Evolutionary conservation across 768 basidiomycete genomes (phyloP).

Genomic region (Suillus decipiens): DNA sequence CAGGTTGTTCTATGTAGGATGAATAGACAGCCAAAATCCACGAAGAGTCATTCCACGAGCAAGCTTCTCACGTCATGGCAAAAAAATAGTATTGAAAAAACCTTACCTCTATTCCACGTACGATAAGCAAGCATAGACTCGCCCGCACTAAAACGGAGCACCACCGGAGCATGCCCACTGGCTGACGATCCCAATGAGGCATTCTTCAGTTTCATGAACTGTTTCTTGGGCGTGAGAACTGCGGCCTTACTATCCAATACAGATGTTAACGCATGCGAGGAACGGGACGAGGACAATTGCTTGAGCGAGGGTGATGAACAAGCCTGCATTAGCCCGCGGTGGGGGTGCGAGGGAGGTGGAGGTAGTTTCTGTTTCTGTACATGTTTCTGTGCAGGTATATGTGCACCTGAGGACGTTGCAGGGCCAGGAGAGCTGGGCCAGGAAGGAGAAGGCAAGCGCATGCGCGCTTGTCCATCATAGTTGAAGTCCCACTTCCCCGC

Average conservation of each 20-base stretch:
- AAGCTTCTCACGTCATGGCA: neutral
- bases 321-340: neutral
- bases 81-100: neutral
- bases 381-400: neutral
- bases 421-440: slow-evolving; percentile 4
- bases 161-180: neutral
- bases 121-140: neutral
- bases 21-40: neutral
- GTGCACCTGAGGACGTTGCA: slow-evolving; percentile 1
- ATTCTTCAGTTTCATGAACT: neutral
- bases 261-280: neutral
- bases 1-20: neutral
- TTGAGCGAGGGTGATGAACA: neutral
- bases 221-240: neutral
- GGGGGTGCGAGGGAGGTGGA: neutral
- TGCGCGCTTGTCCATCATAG: slow-evolving; percentile 5
- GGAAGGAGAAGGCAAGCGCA: slow-evolving; percentile 1
- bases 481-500: slow-evolving; percentile 7
- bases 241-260: neutral
- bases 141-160: neutral
- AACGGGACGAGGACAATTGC: neutral
- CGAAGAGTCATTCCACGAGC: neutral
- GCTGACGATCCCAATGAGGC: neutral
- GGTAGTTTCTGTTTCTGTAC: neutral
- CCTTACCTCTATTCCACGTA: neutral